Conservation (phyloP, 2,329 filamentous ascomycete species). For the Nannizziopsis arthrosporioides region DNA sequence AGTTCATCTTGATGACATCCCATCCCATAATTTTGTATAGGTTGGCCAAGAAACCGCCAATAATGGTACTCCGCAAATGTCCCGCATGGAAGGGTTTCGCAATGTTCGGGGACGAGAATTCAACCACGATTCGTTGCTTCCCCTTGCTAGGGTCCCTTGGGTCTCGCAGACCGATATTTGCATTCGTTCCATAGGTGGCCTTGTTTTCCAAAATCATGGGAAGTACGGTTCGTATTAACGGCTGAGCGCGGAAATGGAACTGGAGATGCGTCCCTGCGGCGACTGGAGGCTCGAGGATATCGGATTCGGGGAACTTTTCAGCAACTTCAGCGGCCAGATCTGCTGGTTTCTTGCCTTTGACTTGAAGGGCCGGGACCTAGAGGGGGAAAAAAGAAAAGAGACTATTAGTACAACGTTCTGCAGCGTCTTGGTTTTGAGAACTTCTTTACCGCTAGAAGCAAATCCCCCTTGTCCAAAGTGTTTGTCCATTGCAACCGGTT, state of each 20-base stretch:
- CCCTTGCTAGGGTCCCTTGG: conserved; percentile 44
- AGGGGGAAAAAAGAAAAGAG: not conserved
- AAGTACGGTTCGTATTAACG: conserved; percentile 47
- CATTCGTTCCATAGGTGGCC: conserved; percentile 49
- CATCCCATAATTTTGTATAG: conserved; percentile 50
- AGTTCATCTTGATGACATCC: conserved; percentile 54
- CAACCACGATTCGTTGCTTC: conserved; percentile 49
- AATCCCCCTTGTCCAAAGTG: conserved; percentile 38
- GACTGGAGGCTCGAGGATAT: conserved; percentile 45
- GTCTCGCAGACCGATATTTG: conserved; percentile 47
- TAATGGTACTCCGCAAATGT: conserved; percentile 55
- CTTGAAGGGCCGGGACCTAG: conserved; percentile 34
- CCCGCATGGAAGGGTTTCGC: conserved; percentile 56
- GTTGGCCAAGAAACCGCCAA: conserved; percentile 54
- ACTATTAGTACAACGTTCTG: not conserved
- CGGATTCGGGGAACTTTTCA: conserved; percentile 47
- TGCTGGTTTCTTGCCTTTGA: conserved; percentile 48
- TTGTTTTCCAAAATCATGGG: conserved; percentile 48
- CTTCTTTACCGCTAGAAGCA: conserved; percentile 31
- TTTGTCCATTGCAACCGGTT: conserved; percentile 35
- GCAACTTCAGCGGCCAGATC: conserved; percentile 46
- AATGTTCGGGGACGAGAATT: conserved; percentile 57
- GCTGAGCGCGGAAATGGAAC: conserved; percentile 53
- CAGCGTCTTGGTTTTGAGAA: not conserved
- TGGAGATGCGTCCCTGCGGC: conserved; percentile 49